Evolutionary conservation across 2,329 filamentous ascomycete genomes (phyloP).

Genomic region (Rutstroemia sp.): DNA sequence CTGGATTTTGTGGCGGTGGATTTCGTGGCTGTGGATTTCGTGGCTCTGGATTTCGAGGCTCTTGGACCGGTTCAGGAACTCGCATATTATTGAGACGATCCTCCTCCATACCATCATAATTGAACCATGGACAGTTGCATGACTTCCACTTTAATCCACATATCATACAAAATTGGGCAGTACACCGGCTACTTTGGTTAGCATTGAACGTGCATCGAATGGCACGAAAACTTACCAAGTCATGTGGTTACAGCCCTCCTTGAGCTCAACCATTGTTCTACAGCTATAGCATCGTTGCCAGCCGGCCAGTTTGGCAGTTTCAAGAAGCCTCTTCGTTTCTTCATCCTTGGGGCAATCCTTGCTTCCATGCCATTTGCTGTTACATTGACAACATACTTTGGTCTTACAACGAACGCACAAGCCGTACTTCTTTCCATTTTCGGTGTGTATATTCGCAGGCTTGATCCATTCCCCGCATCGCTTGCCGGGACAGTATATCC

Average conservation of each 20-base stretch:
- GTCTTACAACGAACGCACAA: conserved; percentile 65
- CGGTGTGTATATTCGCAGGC: conserved; percentile 57
- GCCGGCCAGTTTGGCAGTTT: conserved; percentile 57
- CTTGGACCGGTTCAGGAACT: conserved; percentile 30
- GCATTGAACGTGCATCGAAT: not conserved
- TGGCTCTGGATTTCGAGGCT: conserved; percentile 20
- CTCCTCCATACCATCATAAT: conserved; percentile 47
- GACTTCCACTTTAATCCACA: conserved; percentile 78
- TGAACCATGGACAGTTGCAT: conserved; percentile 78
- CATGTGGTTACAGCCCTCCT: conserved; percentile 84
- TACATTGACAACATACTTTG: conserved; percentile 69
- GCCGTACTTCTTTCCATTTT: conserved; percentile 56
- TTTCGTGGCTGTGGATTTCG: conserved; percentile 30
- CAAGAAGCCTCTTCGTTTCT: conserved; percentile 54
- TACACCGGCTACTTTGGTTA: conserved; percentile 54
- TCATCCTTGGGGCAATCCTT: conserved; percentile 66
- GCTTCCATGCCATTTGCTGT: conserved; percentile 63
- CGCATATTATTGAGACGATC: conserved; percentile 49
- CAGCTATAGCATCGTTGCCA: conserved; percentile 75
- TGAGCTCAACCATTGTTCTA: conserved; percentile 65
- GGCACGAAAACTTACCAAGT: conserved; percentile 57
- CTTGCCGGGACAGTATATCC: conserved; percentile 67
- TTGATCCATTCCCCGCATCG: conserved; percentile 76
- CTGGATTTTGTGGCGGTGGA: conserved; percentile 18
- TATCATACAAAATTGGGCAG: conserved; percentile 79